Base-by-base conservation (phyloP, 139 green algal genomes). In the Chlamydomonas incerta region DNA sequence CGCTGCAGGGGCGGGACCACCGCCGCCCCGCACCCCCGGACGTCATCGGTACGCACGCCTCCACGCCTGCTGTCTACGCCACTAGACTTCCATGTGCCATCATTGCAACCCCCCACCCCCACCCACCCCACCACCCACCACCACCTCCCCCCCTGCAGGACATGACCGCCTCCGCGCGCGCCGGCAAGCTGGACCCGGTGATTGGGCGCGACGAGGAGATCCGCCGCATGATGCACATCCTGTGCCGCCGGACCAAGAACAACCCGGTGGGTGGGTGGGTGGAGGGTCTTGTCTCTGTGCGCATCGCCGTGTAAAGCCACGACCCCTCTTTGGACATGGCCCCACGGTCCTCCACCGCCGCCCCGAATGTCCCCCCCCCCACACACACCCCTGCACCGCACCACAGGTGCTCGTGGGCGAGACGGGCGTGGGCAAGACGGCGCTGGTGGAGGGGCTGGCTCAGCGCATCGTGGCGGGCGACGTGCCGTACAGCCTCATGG, bases 161-260 rank as follows among this genome's bases (percentile, higher is more conserved):
- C 66, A 34, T 85, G 46, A 77, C 66, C 15, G 81, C 58, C 1
- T 33, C 71, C 13, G 81, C 81, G 29, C 70, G 52, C 70, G 96
- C 94, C 18, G 93, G 93, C 34, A 95, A 95, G 88, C 93, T 98
- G n/a, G 95, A 98, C 87, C 95, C 95, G 9, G 94, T 98, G 6
- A 95, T 98, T 28, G 95, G 95, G 10, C 87, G 95, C 23, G 95
- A 98, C 81, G 94, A 96, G n/a, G 95, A 98, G 83, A 92, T 97
- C 68, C 89, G 89, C 23, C 90, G 95, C 21, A 77, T 88, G 72
- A 88, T 93, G 37, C 94, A 98, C 92, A 98, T 98, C 87, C 90
- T 97, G 84, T 98, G 94, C 20, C 93, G 97, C 46, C 92, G 97
- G 83, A 98, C 96, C 86, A 99, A 99, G 92, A 99, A 99, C 94